Evolutionary conservation across 202 grass and related monocot genomes (phyloP).

Genomic region (Digitaria exilis): DNA sequence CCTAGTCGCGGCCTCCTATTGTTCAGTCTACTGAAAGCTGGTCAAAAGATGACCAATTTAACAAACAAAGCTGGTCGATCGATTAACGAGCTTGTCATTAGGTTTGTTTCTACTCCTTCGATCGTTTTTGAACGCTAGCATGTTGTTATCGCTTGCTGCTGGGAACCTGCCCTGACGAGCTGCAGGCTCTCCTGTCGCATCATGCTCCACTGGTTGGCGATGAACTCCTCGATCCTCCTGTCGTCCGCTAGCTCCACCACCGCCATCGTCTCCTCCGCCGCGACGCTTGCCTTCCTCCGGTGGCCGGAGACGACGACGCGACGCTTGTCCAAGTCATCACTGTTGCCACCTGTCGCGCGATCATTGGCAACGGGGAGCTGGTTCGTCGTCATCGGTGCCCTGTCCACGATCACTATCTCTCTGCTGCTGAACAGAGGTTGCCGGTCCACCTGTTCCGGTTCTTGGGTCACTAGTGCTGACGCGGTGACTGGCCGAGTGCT

Average conservation of each 20-base stretch:
- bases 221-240: constrained; percentile 72
- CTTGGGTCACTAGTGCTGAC: background rate
- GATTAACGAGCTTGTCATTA: too few relatives aligned
- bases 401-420: background rate
- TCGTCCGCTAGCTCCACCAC: constrained; percentile 17
- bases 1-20: too few relatives aligned
- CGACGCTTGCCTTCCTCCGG: background rate
- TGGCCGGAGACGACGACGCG: background rate
- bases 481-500: background rate
- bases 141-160: background rate
- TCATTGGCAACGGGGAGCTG: background rate
- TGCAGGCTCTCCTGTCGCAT: constrained; percentile 46
- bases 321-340: too few relatives aligned
- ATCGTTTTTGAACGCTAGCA: background rate
- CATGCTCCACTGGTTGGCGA: constrained; percentile 38
- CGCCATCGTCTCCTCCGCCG: background rate
- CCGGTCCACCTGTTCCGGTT: background rate
- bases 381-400: background rate
- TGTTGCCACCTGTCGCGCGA: too few relatives aligned
- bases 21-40: too few relatives aligned
- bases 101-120: too few relatives aligned
- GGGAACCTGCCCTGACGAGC: background rate
- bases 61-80: too few relatives aligned
- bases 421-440: too few relatives aligned
- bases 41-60: too few relatives aligned